phyloP scores from a whole-genome alignment of 139 green algal species.

The Dunaliella primolecta region DNA sequence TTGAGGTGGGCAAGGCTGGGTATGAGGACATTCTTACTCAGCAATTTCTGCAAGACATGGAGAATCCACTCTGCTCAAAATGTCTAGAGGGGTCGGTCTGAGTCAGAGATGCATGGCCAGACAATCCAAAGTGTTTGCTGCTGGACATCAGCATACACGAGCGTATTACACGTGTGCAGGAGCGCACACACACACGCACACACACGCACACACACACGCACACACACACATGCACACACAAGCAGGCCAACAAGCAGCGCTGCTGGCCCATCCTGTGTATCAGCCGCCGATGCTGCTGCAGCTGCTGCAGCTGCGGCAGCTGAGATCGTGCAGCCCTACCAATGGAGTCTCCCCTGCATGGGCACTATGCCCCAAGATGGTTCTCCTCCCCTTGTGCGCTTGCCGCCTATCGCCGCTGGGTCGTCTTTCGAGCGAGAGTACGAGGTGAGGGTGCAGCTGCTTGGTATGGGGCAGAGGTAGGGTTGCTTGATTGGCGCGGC shows the following conservation, averaged over 20 bases:
- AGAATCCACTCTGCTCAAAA: too few relatives aligned
- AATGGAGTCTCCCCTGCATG: constrained; percentile 20
- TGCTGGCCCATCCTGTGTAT: not conserved
- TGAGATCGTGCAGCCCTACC: constrained; percentile 3
- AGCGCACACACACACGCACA: not conserved
- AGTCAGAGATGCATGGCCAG: too few relatives aligned
- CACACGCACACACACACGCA: not conserved
- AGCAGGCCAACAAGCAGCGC: not conserved
- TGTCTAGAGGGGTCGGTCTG: too few relatives aligned
- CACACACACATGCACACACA: not conserved
- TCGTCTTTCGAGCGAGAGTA: constrained; percentile 49
- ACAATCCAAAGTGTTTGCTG: too few relatives aligned
- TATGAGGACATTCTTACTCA: too few relatives aligned
- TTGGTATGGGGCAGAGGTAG: too few relatives aligned
- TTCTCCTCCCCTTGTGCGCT: constrained; percentile 17
- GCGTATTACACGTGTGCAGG: too few relatives aligned
- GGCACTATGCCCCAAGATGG: not conserved
- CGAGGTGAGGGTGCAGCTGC: constrained; percentile 52
- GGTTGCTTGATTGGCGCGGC: too few relatives aligned
- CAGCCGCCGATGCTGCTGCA: too few relatives aligned
- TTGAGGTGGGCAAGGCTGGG: too few relatives aligned
- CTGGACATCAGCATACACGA: too few relatives aligned
- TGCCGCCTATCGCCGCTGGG: constrained; percentile 56
- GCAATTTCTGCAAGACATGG: too few relatives aligned
- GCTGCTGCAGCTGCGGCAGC: not conserved